These are phyloP conservation scores for Sextonia rubra DNA, from an alignment of 164 flowering plant genomes.

Conservation along the genomic window DNA sequence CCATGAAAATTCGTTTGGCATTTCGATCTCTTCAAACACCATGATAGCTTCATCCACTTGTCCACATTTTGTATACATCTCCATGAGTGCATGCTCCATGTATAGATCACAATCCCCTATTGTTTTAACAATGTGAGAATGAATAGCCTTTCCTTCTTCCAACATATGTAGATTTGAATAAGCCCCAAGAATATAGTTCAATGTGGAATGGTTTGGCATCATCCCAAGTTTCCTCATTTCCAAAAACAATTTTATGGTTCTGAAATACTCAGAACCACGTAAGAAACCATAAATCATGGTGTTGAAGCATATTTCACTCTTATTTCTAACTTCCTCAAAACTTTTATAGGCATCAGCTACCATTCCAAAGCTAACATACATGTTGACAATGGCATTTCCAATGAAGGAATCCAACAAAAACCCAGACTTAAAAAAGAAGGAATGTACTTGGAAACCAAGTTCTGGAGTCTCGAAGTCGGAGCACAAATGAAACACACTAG, in stretches of 20 bases:
- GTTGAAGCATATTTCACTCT: slow-evolving; percentile 16
- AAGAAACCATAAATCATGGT: slow-evolving; percentile 17
- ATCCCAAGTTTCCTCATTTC: slow-evolving; percentile 16
- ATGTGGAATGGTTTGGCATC: slow-evolving; percentile 10
- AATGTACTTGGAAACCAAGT: slow-evolving; percentile 28
- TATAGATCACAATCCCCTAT: slow-evolving; percentile 7
- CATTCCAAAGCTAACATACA: slow-evolving; percentile 21
- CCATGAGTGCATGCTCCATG: slow-evolving; percentile 17
- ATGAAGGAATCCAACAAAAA: slow-evolving; percentile 19
- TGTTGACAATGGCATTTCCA: slow-evolving; percentile 21
- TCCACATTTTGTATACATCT: slow-evolving; percentile 20
- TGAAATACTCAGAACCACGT: slow-evolving; percentile 8
- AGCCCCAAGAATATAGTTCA: slow-evolving; percentile 16
- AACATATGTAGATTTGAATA: slow-evolving; percentile 10
- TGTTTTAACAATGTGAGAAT: slow-evolving; percentile 16
- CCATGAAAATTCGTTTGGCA: slow-evolving; percentile 35
- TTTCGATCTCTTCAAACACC: slow-evolving; percentile 28
- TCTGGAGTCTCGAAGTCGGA: slow-evolving; percentile 6
- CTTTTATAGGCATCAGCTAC: slow-evolving; percentile 12
- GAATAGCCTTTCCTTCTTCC: slow-evolving; percentile 13
- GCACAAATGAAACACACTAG: slow-evolving; percentile 19
- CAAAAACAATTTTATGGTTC: slow-evolving; percentile 15
- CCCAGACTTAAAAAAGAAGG: slow-evolving; percentile 18
- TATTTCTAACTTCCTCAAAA: slow-evolving; percentile 14
- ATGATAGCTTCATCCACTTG: slow-evolving; percentile 16